These are phyloP conservation scores for Chondrostereum purpureum DNA, from an alignment of 1,284 basidiomycete species.

Conservation along the genomic window DNA sequence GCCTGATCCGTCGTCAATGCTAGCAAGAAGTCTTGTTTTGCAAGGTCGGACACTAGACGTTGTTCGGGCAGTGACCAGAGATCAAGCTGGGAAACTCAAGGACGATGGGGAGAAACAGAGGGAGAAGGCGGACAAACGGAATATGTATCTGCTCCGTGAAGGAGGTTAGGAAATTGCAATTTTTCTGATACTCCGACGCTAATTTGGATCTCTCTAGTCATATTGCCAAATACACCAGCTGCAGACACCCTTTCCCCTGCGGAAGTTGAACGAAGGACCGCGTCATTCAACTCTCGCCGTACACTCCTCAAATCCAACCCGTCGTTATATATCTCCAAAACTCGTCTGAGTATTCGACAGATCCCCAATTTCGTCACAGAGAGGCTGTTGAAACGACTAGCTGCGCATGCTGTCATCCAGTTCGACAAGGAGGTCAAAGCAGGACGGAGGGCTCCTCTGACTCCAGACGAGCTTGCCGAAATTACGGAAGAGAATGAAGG, in stretches of 20 bases:
- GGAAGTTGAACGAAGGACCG: constrained; percentile 79
- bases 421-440: constrained; percentile 79
- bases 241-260: constrained; percentile 60
- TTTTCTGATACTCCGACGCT: background rate
- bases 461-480: constrained; percentile 64
- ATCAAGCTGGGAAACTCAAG: constrained; percentile 80
- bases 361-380: constrained; percentile 89
- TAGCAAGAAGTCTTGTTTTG: constrained; percentile 80
- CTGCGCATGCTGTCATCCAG: constrained; percentile 70
- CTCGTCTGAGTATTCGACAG: constrained; percentile 89
- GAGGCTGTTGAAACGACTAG: constrained; percentile 83
- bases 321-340: constrained; percentile 89
- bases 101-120: constrained; percentile 80
- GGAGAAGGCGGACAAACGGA: constrained; percentile 92
- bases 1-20: constrained; percentile 87
- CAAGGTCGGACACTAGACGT: constrained; percentile 93
- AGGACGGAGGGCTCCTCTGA: constrained; percentile 57
- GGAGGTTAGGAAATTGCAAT: constrained; percentile 56
- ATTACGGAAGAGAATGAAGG: constrained; percentile 21
- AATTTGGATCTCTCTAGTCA: constrained; percentile 45
- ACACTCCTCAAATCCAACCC: constrained; percentile 85
- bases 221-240: constrained; percentile 80
- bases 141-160: constrained; percentile 93
- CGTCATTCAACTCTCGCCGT: constrained; percentile 78
- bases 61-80: constrained; percentile 84